A percentile compares a stretch with the other conserved stretches of the same genome.
phyloP scores from a whole-genome alignment of 2,329 filamentous ascomycete species.

The Sodiomyces alkalinus region DNA sequence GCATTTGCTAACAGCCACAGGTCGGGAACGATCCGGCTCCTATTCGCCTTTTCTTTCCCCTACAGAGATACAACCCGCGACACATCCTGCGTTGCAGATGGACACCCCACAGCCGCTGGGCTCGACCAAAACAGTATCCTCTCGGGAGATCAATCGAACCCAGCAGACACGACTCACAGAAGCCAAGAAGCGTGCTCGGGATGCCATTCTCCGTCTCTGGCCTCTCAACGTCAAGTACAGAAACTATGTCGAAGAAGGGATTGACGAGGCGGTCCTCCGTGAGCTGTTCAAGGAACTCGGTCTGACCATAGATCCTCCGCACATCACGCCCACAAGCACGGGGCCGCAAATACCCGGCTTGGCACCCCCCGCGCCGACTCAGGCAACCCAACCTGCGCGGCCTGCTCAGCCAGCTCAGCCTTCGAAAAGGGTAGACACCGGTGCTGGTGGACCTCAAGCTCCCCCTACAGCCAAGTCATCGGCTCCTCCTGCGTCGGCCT shows the following conservation, averaged over 20 bases:
- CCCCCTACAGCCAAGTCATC: not conserved
- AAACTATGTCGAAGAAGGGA: constrained; percentile 57
- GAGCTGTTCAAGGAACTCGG: constrained; percentile 54
- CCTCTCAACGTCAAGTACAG: constrained; percentile 57
- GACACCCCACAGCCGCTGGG: too few species aligned
- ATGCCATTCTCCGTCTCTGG: constrained; percentile 50
- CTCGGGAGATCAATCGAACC: too few species aligned
- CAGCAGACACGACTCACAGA: constrained; percentile 19
- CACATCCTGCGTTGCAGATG: too few species aligned
- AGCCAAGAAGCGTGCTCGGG: constrained; percentile 44
- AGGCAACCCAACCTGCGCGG: too few species aligned
- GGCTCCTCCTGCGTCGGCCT: too few species aligned
- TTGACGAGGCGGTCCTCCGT: constrained; percentile 47
- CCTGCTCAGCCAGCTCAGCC: too few species aligned
- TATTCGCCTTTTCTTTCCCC: constrained; percentile 38
- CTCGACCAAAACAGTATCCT: too few species aligned
- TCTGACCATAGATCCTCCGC: constrained; percentile 24
- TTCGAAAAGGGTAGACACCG: too few species aligned
- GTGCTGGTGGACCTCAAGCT: too few species aligned
- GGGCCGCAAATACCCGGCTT: not conserved
- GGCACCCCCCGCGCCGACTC: too few species aligned
- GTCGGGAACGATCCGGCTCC: constrained; percentile 32
- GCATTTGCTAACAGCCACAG: constrained; percentile 4
- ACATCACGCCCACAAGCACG: not conserved
- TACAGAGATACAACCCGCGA: constrained; percentile 22